Conservation (phyloP, 129 eudicot species). For the Lactuca sativa region DNA sequence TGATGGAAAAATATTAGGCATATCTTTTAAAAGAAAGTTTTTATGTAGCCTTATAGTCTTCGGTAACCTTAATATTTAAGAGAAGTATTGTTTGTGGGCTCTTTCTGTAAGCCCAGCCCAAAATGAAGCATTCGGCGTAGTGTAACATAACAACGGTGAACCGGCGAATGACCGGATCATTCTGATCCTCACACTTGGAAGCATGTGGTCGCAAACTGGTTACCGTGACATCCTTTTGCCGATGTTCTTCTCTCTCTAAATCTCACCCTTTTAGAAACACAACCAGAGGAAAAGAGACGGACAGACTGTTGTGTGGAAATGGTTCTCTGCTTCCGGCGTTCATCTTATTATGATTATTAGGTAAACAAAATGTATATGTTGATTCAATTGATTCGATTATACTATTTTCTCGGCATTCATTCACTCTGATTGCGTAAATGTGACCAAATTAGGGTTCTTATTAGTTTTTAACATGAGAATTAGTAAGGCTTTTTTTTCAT, state of each 20-base stretch:
- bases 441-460: slow-evolving; percentile 12
- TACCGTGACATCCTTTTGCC: slow-evolving; percentile 23
- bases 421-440: background rate
- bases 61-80: no score
- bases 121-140: background rate
- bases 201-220: slow-evolving; percentile 29
- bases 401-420: background rate
- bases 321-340: slow-evolving; percentile 22
- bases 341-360: slow-evolving; percentile 19
- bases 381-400: background rate
- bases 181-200: slow-evolving; percentile 30
- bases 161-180: slow-evolving; percentile 21
- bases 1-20: no score
- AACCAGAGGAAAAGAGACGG: slow-evolving; percentile 18
- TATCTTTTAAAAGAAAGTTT: no score
- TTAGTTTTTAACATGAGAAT: background rate
- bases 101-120: background rate
- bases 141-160: slow-evolving; percentile 13
- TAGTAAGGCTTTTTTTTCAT: background rate
- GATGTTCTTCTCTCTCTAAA: slow-evolving; percentile 20
- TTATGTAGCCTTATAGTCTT: no score
- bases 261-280: slow-evolving; percentile 19
- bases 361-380: slow-evolving; percentile 2
- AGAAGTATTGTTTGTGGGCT: background rate
- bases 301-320: slow-evolving; percentile 29